Base-by-base conservation (phyloP, 1,284 basidiomycete species). In the Afroboletus lepidellus region DNA sequence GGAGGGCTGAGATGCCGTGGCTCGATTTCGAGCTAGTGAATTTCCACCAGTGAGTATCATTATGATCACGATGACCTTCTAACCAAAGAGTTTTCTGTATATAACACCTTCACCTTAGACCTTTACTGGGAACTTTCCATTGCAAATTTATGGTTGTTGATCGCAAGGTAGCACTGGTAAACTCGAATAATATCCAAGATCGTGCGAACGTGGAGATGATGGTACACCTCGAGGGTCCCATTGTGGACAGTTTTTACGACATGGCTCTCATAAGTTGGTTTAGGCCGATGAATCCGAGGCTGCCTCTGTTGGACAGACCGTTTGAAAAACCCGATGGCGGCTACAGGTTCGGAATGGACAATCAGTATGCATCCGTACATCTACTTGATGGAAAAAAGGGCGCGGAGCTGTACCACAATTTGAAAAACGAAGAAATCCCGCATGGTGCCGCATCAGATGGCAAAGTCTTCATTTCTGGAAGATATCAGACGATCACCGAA, bases 91-190 rank as follows among this genome's bases (percentile, higher is more conserved):
- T 53, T 20, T 9, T 50, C 2, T 23, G 20, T n/a, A 18, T 38
- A 18, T 11, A 37, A 54, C 64, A 67, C 74, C 72, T 39, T 59
- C 74, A 72, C 50, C 72, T 75, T 57, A 72, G 78, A 23, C 83
- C 84, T 1, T 57, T 84, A 18, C 70, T 87, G 44, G 87, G 87
- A 29, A 91, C 87, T 0, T 92, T 91, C 70, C 90, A 92, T 61
- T 82, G 84, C 41, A 90, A 92, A 66, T 88, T 87, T 57, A 74
- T 90, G 64, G 74, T 90, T 49, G 82, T 91, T 9, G 89, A 92
- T 62, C 77, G 88, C 16, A 84, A 81, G 58, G 75, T 90, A 27
- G 88, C 84, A 0, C 71, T 90, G 50, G 71, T 92, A 58, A 87
- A 87, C 68, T 82, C 79, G 51, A 89, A 88, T 70, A 90, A 90